Evolutionary conservation across 2,329 filamentous ascomycete species (phyloP).

Genomic region (Cladorrhinum sp.): DNA sequence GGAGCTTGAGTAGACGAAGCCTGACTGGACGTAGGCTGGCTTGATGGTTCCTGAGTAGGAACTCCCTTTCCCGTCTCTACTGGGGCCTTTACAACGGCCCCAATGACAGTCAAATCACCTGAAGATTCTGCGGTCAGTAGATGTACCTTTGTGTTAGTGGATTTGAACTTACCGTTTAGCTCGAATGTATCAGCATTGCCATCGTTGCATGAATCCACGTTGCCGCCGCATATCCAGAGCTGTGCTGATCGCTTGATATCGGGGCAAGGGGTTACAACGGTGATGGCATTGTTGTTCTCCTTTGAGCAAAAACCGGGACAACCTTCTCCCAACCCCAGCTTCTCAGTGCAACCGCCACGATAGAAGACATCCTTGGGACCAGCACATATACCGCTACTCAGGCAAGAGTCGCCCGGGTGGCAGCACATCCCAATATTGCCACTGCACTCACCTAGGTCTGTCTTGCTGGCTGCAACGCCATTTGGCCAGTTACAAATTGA

Average conservation of each 20-base stretch:
- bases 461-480: not conserved
- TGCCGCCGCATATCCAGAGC: not conserved
- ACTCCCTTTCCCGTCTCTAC: no score
- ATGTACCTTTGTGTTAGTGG: not conserved
- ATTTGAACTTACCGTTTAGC: not conserved
- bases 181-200: not conserved
- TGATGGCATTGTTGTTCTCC: not conserved
- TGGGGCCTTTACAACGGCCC: no score
- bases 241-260: not conserved
- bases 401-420: conserved; percentile 12
- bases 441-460: not conserved
- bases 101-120: no score
- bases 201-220: not conserved
- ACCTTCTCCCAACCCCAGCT: not conserved
- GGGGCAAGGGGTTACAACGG: not conserved
- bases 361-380: conserved; percentile 4
- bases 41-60: no score
- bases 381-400: conserved; percentile 15
- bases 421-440: conserved; percentile 14
- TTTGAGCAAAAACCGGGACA: conserved; percentile 13
- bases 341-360: conserved; percentile 16
- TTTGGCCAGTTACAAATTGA: conserved; percentile 12
- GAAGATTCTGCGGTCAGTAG: not conserved
- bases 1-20: not conserved
- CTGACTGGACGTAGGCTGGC: not conserved